These are phyloP conservation scores for Oryza glumipatula DNA, from an alignment of 176 grass and related monocot genomes.

Conservation along the genomic window DNA sequence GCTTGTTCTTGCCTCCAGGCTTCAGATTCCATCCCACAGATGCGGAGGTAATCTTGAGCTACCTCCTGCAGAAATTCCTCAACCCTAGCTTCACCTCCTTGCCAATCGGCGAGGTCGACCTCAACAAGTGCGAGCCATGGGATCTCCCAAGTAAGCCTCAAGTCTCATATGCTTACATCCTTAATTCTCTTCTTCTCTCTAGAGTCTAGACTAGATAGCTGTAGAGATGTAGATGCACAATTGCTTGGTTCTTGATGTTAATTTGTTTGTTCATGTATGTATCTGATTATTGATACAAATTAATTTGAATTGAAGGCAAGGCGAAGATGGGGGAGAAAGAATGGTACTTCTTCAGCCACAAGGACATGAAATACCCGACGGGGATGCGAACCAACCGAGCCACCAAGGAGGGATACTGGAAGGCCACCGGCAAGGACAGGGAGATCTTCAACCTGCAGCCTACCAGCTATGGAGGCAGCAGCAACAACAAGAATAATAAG, in stretches of 20 bases:
- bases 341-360: conserved; percentile 72
- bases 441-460: conserved; percentile 49
- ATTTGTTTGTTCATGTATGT: neutral
- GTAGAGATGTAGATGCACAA: neutral
- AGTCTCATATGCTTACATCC: too few species aligned
- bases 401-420: conserved; percentile 81
- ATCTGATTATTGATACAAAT: neutral
- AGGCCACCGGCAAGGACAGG: conserved; percentile 85
- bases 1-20: conserved; percentile 53
- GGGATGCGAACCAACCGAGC: conserved; percentile 73
- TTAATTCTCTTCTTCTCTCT: too few species aligned
- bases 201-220: too few species aligned
- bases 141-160: conserved; percentile 65
- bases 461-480: neutral
- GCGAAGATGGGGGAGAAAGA: conserved; percentile 81
- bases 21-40: conserved; percentile 66
- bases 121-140: conserved; percentile 95
- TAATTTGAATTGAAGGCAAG: conserved; percentile 48
- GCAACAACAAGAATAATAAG: neutral
- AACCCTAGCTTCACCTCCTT: conserved; percentile 48
- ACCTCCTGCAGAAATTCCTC: conserved; percentile 49
- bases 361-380: conserved; percentile 72
- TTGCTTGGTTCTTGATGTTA: neutral
- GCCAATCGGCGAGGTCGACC: conserved; percentile 67
- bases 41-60: conserved; percentile 56